Evolutionary conservation across 2,329 filamentous ascomycete species (phyloP).

Genomic region (Aquanectria penicillioides): DNA sequence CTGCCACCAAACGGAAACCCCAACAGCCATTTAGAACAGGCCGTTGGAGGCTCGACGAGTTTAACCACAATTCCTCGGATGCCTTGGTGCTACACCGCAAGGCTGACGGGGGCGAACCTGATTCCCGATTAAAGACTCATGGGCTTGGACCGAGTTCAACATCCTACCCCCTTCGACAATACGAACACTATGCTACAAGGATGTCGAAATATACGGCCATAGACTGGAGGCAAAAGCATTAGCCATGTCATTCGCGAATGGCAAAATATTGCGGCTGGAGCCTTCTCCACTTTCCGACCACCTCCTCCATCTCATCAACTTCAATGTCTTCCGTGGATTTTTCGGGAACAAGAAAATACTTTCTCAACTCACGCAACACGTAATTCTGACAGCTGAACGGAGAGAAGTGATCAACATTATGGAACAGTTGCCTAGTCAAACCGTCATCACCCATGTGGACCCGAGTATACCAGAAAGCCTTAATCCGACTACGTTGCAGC

Average conservation of each 20-base stretch:
- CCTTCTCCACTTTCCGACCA: background rate
- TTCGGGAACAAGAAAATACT: constrained; percentile 19
- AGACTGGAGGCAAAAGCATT: background rate
- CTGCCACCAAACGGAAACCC: background rate
- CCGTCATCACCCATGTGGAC: background rate
- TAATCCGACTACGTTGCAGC: constrained; percentile 52
- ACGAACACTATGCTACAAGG: background rate
- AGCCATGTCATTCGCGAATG: background rate
- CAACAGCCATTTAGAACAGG: constrained; percentile 13
- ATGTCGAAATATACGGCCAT: background rate
- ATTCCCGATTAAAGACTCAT: fast-evolving
- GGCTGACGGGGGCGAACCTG: too few relatives aligned
- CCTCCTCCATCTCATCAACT: constrained; percentile 19
- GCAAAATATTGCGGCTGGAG: background rate
- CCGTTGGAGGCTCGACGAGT: constrained; percentile 23
- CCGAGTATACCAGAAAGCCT: constrained; percentile 29
- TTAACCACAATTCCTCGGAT: background rate
- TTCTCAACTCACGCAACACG: background rate
- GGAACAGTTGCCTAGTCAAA: background rate
- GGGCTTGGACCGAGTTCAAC: too few relatives aligned
- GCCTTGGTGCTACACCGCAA: too few relatives aligned
- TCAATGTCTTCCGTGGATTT: constrained; percentile 16
- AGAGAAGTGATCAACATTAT: background rate
- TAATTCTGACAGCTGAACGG: background rate
- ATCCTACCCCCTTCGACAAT: background rate